A percentile compares a stretch with the other conserved stretches of the same genome.
Conservation (phyloP, 1,139 yeast genomes). For the Blastobotrys petasosporus region DNA sequence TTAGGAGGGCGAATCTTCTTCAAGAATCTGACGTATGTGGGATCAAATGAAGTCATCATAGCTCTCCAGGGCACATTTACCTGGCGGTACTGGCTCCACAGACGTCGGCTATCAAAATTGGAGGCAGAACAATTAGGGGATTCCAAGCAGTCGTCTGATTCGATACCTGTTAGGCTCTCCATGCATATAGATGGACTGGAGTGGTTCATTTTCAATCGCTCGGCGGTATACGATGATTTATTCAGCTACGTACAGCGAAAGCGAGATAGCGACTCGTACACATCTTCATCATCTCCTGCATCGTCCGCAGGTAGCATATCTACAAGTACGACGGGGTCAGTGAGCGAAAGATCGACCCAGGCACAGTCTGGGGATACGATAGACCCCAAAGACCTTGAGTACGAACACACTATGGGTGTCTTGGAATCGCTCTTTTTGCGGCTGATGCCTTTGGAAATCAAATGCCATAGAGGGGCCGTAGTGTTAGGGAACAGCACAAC, state of each 20-base stretch:
- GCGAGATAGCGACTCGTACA: background rate
- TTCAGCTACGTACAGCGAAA: conserved; percentile 35
- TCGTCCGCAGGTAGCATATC: too few species aligned
- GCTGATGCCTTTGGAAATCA: conserved; percentile 53
- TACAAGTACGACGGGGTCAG: too few species aligned
- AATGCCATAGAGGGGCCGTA: conserved; percentile 62
- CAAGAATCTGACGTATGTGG: conserved; percentile 65
- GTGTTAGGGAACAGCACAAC: conserved; percentile 77
- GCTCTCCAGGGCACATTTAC: conserved; percentile 67
- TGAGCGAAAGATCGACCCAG: too few species aligned
- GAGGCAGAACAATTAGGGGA: conserved; percentile 11
- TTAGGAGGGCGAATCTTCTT: conserved; percentile 79
- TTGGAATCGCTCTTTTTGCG: conserved; percentile 35
- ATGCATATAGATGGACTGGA: conserved; percentile 72
- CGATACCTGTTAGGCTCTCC: conserved; percentile 54
- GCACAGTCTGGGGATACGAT: too few species aligned
- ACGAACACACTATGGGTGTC: background rate
- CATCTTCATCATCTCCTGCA: too few species aligned
- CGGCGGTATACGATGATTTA: conserved; percentile 67
- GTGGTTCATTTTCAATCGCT: conserved; percentile 71
- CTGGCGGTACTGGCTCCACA: conserved; percentile 83
- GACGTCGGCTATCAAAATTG: conserved; percentile 26
- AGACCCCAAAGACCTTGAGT: too few species aligned
- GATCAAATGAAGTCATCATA: conserved; percentile 64
- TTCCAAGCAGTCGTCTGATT: conserved; percentile 32